Conservation (phyloP, 208 protist genomes). For the Acanthamoeba triangularis region DNA sequence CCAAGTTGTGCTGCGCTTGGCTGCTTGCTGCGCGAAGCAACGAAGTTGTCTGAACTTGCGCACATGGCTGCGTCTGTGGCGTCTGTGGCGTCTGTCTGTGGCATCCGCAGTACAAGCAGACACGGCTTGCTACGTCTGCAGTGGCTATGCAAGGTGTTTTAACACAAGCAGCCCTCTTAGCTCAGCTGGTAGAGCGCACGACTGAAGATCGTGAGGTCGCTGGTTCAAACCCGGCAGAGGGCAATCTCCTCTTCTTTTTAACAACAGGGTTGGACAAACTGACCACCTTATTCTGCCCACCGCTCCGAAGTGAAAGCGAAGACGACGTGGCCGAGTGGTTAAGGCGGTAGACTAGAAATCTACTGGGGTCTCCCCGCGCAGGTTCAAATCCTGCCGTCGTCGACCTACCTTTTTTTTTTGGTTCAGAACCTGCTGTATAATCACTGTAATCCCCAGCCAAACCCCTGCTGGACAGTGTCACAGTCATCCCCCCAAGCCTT, state of each 20-base stretch:
- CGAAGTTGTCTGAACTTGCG: too few relatives aligned
- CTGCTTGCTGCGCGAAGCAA: too few relatives aligned
- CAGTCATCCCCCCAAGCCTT: too few relatives aligned
- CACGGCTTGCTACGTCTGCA: not conserved
- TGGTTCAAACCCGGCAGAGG: not conserved
- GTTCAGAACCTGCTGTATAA: too few relatives aligned
- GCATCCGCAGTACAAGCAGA: not conserved
- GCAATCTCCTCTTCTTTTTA: not conserved
- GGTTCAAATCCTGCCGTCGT: conserved; percentile 29
- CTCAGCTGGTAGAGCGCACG: not conserved
- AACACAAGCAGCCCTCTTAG: not conserved
- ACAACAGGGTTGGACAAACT: too few relatives aligned
- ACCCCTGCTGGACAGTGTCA: too few relatives aligned
- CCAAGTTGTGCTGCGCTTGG: too few relatives aligned
- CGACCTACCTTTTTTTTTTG: conserved; percentile 57
- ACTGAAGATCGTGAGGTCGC: not conserved
- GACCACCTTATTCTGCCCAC: too few relatives aligned
- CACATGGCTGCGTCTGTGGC: too few relatives aligned
- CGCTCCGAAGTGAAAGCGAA: not conserved
- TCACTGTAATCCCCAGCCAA: too few relatives aligned
- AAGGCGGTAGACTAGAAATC: conserved; percentile 31
- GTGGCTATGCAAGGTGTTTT: too few relatives aligned
- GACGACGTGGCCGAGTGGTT: conserved; percentile 26
- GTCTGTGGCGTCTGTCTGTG: too few relatives aligned
- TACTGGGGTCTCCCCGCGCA: conserved; percentile 24